Evolutionary conservation across 371 early-diverging fungal genomes (phyloP).

Genomic region (Dichotomocladium elegans): DNA sequence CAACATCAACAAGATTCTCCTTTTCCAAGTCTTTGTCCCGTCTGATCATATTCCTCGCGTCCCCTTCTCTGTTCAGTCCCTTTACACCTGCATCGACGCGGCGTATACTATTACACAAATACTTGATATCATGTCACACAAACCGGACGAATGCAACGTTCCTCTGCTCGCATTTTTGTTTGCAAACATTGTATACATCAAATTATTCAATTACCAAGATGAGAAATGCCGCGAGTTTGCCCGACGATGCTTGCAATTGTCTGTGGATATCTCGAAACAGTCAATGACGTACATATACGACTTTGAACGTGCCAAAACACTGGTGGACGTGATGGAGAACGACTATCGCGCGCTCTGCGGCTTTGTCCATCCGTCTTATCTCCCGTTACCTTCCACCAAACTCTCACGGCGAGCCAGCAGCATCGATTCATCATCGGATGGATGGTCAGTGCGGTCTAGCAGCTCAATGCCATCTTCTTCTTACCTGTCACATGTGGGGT

Average conservation of each 20-base stretch:
- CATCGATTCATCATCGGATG: conserved; percentile 4
- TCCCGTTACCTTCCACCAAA: not conserved
- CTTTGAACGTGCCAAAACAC: conserved; percentile 39
- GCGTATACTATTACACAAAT: conserved; percentile 30
- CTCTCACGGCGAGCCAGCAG: not conserved
- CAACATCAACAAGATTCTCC: conserved; percentile 34
- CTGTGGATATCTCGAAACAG: conserved; percentile 27
- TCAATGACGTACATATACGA: conserved; percentile 36
- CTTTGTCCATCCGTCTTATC: not conserved
- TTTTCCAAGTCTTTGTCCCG: conserved; percentile 38
- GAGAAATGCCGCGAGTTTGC: conserved; percentile 25
- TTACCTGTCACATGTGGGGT: too few relatives aligned
- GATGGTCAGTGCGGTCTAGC: conserved; percentile 7
- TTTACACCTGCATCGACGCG: conserved; percentile 36
- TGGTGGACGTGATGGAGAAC: conserved; percentile 34
- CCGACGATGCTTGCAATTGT: conserved; percentile 22
- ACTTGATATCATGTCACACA: conserved; percentile 24
- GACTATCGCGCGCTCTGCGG: conserved; percentile 14
- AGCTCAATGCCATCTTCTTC: conserved; percentile 4
- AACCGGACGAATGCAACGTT: conserved; percentile 34
- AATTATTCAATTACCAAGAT: conserved; percentile 29
- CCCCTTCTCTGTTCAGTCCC: conserved; percentile 27
- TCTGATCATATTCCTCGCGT: conserved; percentile 29
- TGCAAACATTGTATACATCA: conserved; percentile 36
- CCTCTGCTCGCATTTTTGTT: conserved; percentile 36